A percentile compares a stretch with the other conserved stretches of the same genome.
Conservation (phyloP, 2,329 filamentous ascomycete genomes). For the Aspergillus vadensis region DNA sequence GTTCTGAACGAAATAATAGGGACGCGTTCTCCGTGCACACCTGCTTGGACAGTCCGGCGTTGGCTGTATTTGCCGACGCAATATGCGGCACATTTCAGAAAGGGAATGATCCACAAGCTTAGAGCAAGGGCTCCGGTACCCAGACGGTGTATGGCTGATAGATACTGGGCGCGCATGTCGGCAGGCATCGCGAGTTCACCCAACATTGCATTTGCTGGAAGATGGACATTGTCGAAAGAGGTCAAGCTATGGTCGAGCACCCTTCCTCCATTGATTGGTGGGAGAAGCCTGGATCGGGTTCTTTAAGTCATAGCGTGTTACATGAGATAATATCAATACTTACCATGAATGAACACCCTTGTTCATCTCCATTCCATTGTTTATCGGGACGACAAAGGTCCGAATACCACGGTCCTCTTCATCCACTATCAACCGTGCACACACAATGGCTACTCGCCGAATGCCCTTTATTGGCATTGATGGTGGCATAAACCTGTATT, state of each 20-base stretch:
- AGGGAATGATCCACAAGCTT: neutral
- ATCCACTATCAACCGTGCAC: constrained; percentile 20
- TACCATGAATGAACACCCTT: neutral
- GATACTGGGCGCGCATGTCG: neutral
- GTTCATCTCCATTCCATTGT: constrained; percentile 18
- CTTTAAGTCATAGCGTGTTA: no score
- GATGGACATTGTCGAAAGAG: constrained; percentile 18
- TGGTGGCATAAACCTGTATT: constrained; percentile 22
- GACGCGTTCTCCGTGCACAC: constrained; percentile 1
- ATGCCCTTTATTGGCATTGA: constrained; percentile 15
- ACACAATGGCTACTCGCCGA: constrained; percentile 18
- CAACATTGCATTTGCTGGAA: constrained; percentile 19
- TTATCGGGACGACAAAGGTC: constrained; percentile 20
- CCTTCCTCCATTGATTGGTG: constrained; percentile 5
- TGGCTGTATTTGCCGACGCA: neutral
- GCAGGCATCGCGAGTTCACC: constrained; percentile 10
- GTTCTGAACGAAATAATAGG: constrained; percentile 28
- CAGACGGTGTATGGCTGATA: neutral
- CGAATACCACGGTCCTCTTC: constrained; percentile 22
- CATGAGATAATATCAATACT: neutral
- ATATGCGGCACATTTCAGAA: neutral
- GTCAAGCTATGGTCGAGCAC: constrained; percentile 24
- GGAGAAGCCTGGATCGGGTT: constrained; percentile 7
- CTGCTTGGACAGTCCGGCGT: constrained; percentile 2
- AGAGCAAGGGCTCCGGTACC: neutral